Evolutionary conservation across 2,329 filamentous ascomycete species (phyloP), one percentile per base, ranked within the genome.

Genomic region (Epichloe amarillans): DNA sequence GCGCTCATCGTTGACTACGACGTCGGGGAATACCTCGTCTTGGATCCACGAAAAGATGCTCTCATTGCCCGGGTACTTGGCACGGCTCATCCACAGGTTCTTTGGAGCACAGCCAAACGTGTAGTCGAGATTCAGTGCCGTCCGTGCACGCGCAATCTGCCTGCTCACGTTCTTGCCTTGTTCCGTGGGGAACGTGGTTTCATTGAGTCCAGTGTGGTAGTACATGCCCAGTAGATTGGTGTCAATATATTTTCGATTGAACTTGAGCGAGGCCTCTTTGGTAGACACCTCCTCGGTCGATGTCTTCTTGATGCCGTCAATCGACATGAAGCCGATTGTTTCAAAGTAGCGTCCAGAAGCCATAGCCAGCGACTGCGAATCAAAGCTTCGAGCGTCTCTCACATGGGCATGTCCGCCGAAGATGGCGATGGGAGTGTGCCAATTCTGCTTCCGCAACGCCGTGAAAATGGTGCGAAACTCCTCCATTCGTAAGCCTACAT

Each of bases 341-440:
- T 97, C 91, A 73, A 96, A 85, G 66, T 96, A 97, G 1, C 91
- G 79, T 4, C 91, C 91, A 58, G 87, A 93, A 40, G 89, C 89
- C 5, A 97, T 72, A 1, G 84, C 90, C 55, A 86, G 83, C 0
- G 90, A 81, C 50, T 81, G 83, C 39, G 77, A 76, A 65, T 96
- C 91, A 60, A 88, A 96, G 53, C 77, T 80, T 40, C 79, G 79
- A 58, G 88, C 87, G 62, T 96, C 89, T 8, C 91, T 82, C 45
- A 96, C 88, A 63, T 97, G 91, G 1, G 82, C 82, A 62, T 97
- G 91, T 0, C 91, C 91, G 8, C 88, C 91, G 54, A 97, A 93
- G 67, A 96, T 89, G 53, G 87, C 85, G 51, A 97, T 94, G 0
- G 91, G 89, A 0, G 79, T 88, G 60, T 88, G 79, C 80, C 83